Evolutionary conservation across 805 yeast species (phyloP).

Genomic region (Pichia californica): DNA sequence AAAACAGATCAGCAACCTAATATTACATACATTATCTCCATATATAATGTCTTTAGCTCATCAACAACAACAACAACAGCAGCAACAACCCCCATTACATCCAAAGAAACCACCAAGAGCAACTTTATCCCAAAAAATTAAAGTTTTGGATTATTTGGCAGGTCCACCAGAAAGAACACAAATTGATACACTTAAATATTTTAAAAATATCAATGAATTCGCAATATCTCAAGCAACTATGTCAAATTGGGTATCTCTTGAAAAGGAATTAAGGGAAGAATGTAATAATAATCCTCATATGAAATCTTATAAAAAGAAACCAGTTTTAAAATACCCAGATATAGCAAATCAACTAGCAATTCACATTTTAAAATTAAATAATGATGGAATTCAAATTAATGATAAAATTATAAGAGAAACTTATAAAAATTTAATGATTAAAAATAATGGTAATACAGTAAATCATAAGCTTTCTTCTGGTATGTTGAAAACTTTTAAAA

Average conservation of each 20-base stretch:
- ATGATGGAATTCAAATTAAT: conserved; percentile 19
- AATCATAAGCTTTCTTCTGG: conserved; percentile 27
- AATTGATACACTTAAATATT: conserved; percentile 22
- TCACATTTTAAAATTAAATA: conserved; percentile 15
- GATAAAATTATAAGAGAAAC: conserved; percentile 23
- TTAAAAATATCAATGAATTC: conserved; percentile 19
- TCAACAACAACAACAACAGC: too few species aligned
- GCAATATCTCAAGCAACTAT: conserved; percentile 32
- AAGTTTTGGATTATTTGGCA: conserved; percentile 27
- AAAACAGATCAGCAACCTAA: too few species aligned
- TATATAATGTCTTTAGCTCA: too few species aligned
- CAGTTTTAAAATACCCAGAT: conserved; percentile 30
- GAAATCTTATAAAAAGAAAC: conserved; percentile 25
- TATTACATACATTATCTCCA: too few species aligned
- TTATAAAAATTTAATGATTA: conserved; percentile 13
- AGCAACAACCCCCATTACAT: too few species aligned
- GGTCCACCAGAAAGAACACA: conserved; percentile 29
- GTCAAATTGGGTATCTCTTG: conserved; percentile 29
- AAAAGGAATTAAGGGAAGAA: conserved; percentile 20
- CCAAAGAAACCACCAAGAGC: conserved; percentile 11
- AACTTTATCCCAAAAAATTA: conserved; percentile 25
- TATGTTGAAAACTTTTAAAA: conserved; percentile 30
- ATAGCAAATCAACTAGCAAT: conserved; percentile 28
- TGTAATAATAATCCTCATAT: conserved; percentile 22
- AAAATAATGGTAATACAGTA: conserved; percentile 22